Evolutionary conservation across 257 asterid species (phyloP), one percentile per base, ranked within the genome.

Genomic region (Sherardia arvensis): DNA sequence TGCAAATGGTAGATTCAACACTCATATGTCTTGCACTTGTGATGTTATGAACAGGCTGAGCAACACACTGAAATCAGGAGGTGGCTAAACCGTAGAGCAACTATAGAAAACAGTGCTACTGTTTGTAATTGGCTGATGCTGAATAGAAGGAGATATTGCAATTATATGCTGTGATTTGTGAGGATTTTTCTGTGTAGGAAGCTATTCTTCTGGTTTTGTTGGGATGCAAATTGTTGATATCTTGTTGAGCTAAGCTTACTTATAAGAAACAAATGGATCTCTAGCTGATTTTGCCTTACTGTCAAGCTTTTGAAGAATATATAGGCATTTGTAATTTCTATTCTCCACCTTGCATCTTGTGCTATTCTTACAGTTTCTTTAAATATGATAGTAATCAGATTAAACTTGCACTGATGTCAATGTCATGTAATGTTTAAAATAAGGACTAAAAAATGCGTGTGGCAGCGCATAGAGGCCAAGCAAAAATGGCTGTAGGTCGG

Each of bases 51-150:
- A 64, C 62, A 90, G 97, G 96, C 78, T 89, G 87, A 89, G 96
- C 66, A 79, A 84, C 78, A 86, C 91, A 17, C 94, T 89, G 30
- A 86, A 86, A 72, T 71, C 95, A 11, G 87, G 95, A 59, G 91
- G 96, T 53, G 81, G 81, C 74, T 90, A 81, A 83, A 49, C 26
- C 20, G 34, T 59, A 66, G 61, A 68, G 66, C 68, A 53, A 38
- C 53, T 60, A 63, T 33, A 47, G 62, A 59, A 68, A 68, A 69
- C 33, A 32, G 23, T n/a, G 67, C 57, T 60, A 57, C 54, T 66
- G 53, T 59, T 65, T 53, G 69, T 65, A 68, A 61, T 53, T 58
- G 62, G 53, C 59, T 26, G 30, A 69, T 60, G 68, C 62, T 58
- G 71, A 64, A 59, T 43, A 20, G 59, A 66, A 71, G 36, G 48